Evolutionary conservation across 331 rosid species (phyloP).

Genomic region (Phaseolus coccineus): DNA sequence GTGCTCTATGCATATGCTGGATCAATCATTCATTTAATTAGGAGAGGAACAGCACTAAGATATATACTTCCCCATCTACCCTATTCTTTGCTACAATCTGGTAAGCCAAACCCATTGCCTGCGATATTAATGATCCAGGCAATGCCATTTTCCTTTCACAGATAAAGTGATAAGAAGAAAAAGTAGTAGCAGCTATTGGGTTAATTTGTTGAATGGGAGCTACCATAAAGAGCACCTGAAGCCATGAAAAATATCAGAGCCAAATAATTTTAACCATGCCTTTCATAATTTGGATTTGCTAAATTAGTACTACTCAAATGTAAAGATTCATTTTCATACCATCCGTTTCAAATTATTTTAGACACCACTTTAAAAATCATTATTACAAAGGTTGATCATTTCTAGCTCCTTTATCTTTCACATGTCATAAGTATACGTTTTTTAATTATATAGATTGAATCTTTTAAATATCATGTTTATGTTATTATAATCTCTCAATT

Average conservation of each 20-base stretch:
- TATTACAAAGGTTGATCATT: neutral
- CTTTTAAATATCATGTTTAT: too few species aligned
- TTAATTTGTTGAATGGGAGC: neutral
- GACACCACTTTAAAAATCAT: neutral
- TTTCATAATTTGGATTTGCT: neutral
- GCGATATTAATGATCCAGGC: slow-evolving; percentile 26
- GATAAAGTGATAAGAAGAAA: neutral
- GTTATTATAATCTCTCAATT: too few species aligned
- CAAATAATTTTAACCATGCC: neutral
- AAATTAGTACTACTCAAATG: neutral
- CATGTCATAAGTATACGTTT: too few species aligned
- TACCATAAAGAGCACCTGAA: slow-evolving; percentile 8
- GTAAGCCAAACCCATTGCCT: neutral
- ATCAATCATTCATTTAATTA: slow-evolving; percentile 39
- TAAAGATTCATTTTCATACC: too few species aligned
- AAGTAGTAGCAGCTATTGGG: neutral
- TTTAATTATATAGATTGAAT: too few species aligned
- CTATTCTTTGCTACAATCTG: slow-evolving; percentile 7
- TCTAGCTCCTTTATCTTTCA: too few species aligned
- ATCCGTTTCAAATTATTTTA: neutral
- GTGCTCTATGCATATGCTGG: neutral
- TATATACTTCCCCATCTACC: neutral
- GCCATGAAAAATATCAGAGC: neutral
- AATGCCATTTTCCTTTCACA: neutral
- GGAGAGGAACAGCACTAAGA: slow-evolving; percentile 27